phyloP scores from a whole-genome alignment of 352 stramenopile genomes.

The Pythium phragmitis region DNA sequence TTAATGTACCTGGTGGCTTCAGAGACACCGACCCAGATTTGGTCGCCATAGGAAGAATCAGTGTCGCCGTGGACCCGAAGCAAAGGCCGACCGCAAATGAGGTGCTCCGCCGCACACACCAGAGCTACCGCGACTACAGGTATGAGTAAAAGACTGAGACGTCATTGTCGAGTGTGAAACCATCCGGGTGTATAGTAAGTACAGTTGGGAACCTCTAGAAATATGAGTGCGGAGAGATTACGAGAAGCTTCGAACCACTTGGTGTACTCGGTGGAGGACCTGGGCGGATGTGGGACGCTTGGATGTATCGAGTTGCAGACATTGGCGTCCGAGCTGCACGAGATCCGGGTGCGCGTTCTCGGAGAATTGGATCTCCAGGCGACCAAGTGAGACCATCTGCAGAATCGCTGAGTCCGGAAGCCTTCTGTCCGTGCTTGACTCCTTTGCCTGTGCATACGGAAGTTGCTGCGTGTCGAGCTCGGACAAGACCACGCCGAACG shows the following conservation, averaged over 20 bases:
- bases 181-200: too few relatives aligned
- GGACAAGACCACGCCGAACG: conserved; percentile 7
- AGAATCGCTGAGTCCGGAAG: conserved; percentile 1
- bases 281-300: conserved; percentile 36
- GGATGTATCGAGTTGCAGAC: conserved; percentile 34
- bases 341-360: conserved; percentile 26
- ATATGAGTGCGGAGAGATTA: too few relatives aligned
- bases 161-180: too few relatives aligned
- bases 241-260: background rate
- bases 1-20: too few relatives aligned
- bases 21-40: background rate
- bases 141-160: too few relatives aligned
- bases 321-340: conserved; percentile 32
- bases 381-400: conserved; percentile 12
- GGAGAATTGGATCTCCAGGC: conserved; percentile 38
- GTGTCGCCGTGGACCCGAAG: too few relatives aligned
- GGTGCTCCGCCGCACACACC: too few relatives aligned
- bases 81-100: too few relatives aligned
- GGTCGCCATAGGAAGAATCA: too few relatives aligned
- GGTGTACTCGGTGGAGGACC: conserved; percentile 11
- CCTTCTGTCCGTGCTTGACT: background rate
- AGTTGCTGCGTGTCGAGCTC: conserved; percentile 8
- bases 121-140: too few relatives aligned
- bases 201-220: too few relatives aligned
- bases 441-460: conserved; percentile 18